Evolutionary conservation across 2,329 filamentous ascomycete genomes (phyloP).

Genomic region (Geosmithia flava): DNA sequence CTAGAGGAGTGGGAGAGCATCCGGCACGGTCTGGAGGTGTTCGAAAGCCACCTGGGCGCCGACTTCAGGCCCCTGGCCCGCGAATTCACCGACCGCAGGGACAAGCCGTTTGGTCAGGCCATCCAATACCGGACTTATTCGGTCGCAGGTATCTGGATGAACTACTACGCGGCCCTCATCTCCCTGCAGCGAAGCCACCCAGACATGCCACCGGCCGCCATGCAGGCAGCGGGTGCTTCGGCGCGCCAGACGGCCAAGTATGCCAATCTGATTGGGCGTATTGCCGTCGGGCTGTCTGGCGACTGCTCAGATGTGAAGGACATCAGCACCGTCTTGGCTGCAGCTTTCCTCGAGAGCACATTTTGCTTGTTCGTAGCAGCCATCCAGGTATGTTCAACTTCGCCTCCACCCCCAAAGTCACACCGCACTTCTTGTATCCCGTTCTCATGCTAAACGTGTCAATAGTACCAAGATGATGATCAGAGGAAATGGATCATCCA

Average conservation of each 20-base stretch:
- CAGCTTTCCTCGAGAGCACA: conserved; percentile 69
- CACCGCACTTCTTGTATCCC: background rate
- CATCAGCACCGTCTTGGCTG: conserved; percentile 67
- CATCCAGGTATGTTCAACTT: conserved; percentile 43
- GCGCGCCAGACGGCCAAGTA: conserved; percentile 58
- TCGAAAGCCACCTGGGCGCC: conserved; percentile 54
- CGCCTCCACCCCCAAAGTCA: background rate
- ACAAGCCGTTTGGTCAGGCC: conserved; percentile 68
- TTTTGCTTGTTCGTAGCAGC: conserved; percentile 81
- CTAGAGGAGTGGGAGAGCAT: conserved; percentile 71
- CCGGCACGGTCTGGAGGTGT: conserved; percentile 53
- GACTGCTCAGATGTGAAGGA: conserved; percentile 37
- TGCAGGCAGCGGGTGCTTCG: conserved; percentile 72
- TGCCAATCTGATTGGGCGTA: conserved; percentile 66
- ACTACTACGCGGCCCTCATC: conserved; percentile 77
- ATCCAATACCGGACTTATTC: conserved; percentile 75
- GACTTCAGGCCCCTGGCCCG: conserved; percentile 65
- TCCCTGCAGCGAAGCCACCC: conserved; percentile 75
- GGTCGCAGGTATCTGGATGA: conserved; percentile 80
- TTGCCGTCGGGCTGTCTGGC: conserved; percentile 59
- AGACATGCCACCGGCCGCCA: conserved; percentile 79
- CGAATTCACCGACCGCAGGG: conserved; percentile 50
- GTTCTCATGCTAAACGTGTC: conserved; percentile 5
- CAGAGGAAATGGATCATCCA: conserved; percentile 72
- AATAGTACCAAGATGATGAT: conserved; percentile 53